Evolutionary conservation across 2,329 filamentous ascomycete genomes (phyloP), one percentile per base, ranked within the genome.

Genomic region (Beauveria sp.): DNA sequence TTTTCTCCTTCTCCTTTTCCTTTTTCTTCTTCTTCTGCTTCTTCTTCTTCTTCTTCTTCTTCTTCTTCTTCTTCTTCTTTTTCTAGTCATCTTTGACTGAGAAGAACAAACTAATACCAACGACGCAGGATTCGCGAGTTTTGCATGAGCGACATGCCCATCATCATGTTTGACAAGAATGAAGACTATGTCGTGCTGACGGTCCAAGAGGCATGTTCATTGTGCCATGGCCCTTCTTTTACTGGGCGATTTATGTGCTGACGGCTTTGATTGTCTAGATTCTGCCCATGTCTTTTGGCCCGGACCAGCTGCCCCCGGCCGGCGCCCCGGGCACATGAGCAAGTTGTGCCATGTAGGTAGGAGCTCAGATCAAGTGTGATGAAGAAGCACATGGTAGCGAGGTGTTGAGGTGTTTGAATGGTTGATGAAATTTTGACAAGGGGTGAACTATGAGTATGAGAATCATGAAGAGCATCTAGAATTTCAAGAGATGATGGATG

Each of bases 91-190:
- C 22, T 26, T 6, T 55, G 3, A 24, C 22, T 22, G 22, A 28
- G 62, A 41, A 28, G 59, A 48, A 63, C 62, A 63, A 43, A 6
- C 34, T 41, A 51, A 50, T 48, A 24, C 7, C 46, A n/a, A 22
- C 0, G 8, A 44, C 48, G 59, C 65, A 88, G 87, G 67, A 91
- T 93, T 66, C 85, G 89, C 53, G 90, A 93, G 75, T 92, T 92
- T 69, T 89, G 85, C 66, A 73, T 80, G 7, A 70, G 85, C n/a
- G 76, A 80, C 6, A 86, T 84, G 62, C 93, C 92, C 0, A 83
- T 99, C 61, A 86, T 96, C 72, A 96, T 97, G 93, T 96, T 96
- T 74, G 92, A 96, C 73, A 88, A 87, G 72, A 83, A 92, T 64
- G 88, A 87, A 2, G 83, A 87, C 63, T 92, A 82, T 67, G 78